Conservation (phyloP, 345 rosid species). For the Linum usitatissimum region DNA sequence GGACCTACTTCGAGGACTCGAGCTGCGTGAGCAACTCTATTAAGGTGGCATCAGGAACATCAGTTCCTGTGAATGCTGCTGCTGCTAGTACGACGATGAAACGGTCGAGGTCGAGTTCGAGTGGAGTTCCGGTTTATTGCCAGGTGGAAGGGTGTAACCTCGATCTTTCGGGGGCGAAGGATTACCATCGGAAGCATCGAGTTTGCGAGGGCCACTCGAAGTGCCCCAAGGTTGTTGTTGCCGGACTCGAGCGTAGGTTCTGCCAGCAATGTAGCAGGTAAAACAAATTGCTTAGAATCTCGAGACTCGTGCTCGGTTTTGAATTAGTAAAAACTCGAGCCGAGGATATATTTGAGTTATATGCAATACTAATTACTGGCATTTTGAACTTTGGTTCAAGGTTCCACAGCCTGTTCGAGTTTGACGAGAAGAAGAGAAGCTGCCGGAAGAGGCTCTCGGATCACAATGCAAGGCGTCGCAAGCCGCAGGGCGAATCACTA, state of each 20-base stretch:
- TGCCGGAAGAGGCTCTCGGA: conserved; percentile 84
- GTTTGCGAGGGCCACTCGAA: conserved; percentile 16
- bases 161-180: conserved; percentile 8
- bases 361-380: background rate
- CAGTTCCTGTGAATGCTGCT: background rate
- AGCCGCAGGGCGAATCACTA: conserved; percentile 55
- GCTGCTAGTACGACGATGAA: background rate
- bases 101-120: background rate
- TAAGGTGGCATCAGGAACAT: background rate
- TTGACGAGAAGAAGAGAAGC: conserved; percentile 89
- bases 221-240: conserved; percentile 11
- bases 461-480: conserved; percentile 97
- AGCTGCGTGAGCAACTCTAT: background rate
- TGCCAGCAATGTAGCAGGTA: conserved; percentile 17
- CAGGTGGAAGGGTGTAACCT: conserved; percentile 18
- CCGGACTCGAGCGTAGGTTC: conserved; percentile 13
- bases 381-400: conserved; percentile 19
- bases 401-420: conserved; percentile 79
- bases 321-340: too few relatives aligned
- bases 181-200: conserved; percentile 14
- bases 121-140: background rate
- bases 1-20: background rate
- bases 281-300: background rate
- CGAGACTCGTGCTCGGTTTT: too few relatives aligned
- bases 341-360: too few relatives aligned